A percentile compares a stretch with the other conserved stretches of the same genome.
Conservation (phyloP, 441 rosid genomes). For the Mallotus repandus region DNA sequence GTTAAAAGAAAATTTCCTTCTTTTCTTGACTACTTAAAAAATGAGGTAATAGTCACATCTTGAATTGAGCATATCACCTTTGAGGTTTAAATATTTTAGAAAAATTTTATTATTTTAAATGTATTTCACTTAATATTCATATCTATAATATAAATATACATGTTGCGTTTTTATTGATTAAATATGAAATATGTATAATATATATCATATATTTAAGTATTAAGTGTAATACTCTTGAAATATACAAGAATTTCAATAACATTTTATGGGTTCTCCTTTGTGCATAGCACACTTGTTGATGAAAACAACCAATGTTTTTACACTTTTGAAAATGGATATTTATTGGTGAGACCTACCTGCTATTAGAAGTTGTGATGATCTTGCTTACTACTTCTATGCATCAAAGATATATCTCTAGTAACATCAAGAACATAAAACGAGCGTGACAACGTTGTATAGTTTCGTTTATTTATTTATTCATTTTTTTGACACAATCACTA, state of each 20-base stretch:
- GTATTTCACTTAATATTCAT: too few relatives aligned
- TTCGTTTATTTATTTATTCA: too few relatives aligned
- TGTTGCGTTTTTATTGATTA: too few relatives aligned
- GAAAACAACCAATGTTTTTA: neutral
- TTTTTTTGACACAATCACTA: too few relatives aligned
- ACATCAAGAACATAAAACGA: neutral
- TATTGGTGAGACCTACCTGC: neutral
- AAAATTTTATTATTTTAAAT: too few relatives aligned
- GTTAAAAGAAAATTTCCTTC: too few relatives aligned
- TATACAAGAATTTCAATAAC: neutral
- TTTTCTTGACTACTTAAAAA: neutral
- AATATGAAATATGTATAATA: too few relatives aligned
- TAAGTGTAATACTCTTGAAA: too few relatives aligned
- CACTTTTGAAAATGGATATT: neutral
- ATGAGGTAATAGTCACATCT: neutral
- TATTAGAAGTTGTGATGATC: neutral
- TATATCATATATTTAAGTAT: too few relatives aligned
- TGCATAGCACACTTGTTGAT: conserved; percentile 2
- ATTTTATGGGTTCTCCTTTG: neutral
- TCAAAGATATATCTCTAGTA: neutral
- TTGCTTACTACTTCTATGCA: neutral
- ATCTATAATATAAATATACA: too few relatives aligned
- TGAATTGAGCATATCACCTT: neutral
- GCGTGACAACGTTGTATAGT: neutral
- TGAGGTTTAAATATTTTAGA: neutral